Conservation (phyloP, 139 green algal genomes). For the Desmodesmus armatus region DNA sequence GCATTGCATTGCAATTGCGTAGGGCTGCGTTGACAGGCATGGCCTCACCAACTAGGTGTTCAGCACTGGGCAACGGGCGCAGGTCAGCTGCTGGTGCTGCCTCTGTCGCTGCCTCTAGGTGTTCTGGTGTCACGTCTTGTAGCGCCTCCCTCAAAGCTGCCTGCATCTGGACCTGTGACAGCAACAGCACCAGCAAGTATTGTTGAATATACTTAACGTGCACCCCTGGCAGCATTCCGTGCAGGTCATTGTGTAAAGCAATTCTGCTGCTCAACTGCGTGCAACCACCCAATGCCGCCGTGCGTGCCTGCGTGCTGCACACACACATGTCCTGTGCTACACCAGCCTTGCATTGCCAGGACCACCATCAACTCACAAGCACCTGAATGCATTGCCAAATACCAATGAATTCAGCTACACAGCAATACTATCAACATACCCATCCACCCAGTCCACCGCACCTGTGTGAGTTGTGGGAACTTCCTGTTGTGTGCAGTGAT, state of each 20-base stretch:
- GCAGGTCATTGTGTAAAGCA: not conserved
- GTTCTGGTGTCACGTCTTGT: not conserved
- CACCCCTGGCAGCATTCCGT: no score
- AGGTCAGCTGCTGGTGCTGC: not conserved
- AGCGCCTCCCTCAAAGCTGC: constrained; percentile 22
- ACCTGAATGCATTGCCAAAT: not conserved
- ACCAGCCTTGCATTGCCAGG: not conserved
- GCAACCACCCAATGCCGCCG: not conserved
- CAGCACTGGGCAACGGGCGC: not conserved
- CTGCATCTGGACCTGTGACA: constrained; percentile 49
- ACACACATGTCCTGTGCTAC: not conserved
- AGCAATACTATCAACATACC: not conserved
- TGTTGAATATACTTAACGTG: no score
- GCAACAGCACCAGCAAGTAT: not conserved
- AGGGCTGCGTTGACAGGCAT: no score
- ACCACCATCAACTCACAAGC: no score
- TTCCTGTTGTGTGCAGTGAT: constrained; percentile 33
- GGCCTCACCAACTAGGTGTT: not conserved
- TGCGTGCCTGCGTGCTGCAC: not conserved
- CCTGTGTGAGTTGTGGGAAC: constrained; percentile 15
- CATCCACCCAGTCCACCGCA: not conserved
- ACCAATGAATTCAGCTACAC: not conserved
- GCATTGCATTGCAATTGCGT: no score
- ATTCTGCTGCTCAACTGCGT: not conserved
- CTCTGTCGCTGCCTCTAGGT: not conserved